Evolutionary conservation across 2,329 filamentous ascomycete species (phyloP).

Genomic region (Colletotrichum siamense): DNA sequence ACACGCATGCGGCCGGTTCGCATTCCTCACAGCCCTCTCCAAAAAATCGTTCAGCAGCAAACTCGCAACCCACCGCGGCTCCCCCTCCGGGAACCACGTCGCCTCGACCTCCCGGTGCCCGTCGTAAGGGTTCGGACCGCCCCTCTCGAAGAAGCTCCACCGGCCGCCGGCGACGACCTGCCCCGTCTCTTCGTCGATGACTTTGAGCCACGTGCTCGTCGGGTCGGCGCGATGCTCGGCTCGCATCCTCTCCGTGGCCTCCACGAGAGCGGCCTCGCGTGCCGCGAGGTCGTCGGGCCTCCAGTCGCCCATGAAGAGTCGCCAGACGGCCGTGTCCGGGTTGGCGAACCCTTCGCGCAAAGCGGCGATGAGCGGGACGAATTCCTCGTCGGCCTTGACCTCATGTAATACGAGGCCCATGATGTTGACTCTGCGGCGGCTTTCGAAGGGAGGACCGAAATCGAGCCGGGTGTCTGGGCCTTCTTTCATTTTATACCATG

Average conservation of each 20-base stretch:
- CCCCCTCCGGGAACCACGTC: neutral
- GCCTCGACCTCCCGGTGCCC: neutral
- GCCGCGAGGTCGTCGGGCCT: neutral
- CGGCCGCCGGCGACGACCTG: neutral
- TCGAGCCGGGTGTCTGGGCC: neutral
- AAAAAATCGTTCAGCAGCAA: neutral
- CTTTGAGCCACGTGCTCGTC: slow-evolving; percentile 39
- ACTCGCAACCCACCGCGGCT: neutral
- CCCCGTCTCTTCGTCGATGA: slow-evolving; percentile 33
- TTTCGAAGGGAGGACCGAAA: neutral
- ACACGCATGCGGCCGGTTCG: neutral
- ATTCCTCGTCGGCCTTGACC: neutral
- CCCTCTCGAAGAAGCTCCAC: neutral
- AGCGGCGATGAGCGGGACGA: neutral
- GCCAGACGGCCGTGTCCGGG: neutral
- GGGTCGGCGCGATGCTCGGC: slow-evolving; percentile 23
- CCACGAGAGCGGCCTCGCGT: neutral
- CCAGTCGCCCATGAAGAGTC: slow-evolving; percentile 2
- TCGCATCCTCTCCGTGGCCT: neutral
- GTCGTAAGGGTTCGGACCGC: neutral
- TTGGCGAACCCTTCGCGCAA: neutral
- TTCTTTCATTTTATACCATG: neutral
- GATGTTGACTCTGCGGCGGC: neutral
- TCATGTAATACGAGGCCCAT: neutral
- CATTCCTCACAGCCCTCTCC: neutral